Evolutionary conservation across 306 rosid genomes (phyloP).

Genomic region (Vigna hirtella): DNA sequence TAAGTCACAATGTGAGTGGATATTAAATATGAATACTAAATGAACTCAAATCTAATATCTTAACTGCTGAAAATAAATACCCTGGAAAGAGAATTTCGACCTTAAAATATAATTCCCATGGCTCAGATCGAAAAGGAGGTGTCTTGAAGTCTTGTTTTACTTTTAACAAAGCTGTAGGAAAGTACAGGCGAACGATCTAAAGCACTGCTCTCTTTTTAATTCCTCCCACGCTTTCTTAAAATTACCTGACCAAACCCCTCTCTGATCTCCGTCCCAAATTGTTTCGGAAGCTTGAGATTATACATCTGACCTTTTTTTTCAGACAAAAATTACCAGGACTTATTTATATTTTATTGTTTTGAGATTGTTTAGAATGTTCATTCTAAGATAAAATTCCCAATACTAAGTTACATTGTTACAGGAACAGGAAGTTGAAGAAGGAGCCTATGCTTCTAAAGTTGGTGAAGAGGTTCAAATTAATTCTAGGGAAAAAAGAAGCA

Average conservation of each 20-base stretch:
- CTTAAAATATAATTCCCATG: conserved; percentile 14
- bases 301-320: not conserved
- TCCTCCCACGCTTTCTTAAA: conserved; percentile 7
- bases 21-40: conserved; percentile 3
- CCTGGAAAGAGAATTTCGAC: not conserved
- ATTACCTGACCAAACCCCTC: not conserved
- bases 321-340: not conserved
- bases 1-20: conserved; percentile 21
- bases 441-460: conserved; percentile 63
- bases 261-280: not conserved
- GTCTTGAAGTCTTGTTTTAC: conserved; percentile 26
- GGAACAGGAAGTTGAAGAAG: conserved; percentile 71
- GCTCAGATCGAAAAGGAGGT: not conserved
- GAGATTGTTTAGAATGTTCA: not conserved
- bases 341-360: not conserved
- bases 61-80: not conserved
- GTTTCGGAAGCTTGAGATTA: not conserved
- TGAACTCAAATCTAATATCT: conserved; percentile 14
- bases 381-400: conserved; percentile 28
- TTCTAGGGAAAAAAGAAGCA: conserved; percentile 86
- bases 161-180: conserved; percentile 8
- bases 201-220: not conserved
- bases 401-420: conserved; percentile 52
- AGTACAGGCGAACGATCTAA: conserved; percentile 15
- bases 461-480: conserved; percentile 61